Conservation (phyloP, 306 rosid species). For the Styphnolobium japonicum region DNA sequence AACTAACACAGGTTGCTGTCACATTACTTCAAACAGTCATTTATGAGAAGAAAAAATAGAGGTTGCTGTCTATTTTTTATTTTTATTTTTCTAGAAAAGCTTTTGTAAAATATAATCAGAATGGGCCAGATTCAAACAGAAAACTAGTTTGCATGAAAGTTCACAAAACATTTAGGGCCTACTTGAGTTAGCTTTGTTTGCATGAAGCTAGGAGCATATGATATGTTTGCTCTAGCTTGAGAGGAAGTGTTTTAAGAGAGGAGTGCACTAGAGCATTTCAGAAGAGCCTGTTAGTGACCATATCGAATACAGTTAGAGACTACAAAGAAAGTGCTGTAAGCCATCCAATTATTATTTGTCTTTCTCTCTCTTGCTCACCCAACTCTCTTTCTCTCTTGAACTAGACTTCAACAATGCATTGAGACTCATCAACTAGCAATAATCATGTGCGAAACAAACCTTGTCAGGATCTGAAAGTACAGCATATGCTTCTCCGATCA, state of each 20-base stretch:
- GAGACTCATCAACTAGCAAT: background rate
- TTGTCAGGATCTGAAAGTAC: constrained; percentile 53
- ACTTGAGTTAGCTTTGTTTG: too few species aligned
- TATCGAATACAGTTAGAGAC: background rate
- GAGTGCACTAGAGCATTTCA: background rate
- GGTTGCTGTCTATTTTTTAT: too few species aligned
- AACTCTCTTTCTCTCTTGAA: background rate
- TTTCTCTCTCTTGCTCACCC: background rate
- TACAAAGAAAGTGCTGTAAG: too few species aligned
- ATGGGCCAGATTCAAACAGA: background rate
- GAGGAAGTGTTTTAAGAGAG: background rate
- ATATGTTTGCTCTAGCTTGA: too few species aligned
- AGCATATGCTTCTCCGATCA: too few species aligned
- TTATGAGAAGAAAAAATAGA: too few species aligned
- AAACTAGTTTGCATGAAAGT: background rate
- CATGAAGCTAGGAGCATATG: too few species aligned
- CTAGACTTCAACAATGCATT: background rate
- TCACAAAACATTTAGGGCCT: background rate
- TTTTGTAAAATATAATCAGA: background rate
- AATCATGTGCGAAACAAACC: constrained; percentile 24
- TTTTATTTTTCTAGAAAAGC: background rate
- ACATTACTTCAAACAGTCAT: too few species aligned
- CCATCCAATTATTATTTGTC: background rate
- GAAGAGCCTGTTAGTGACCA: background rate
- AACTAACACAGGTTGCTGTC: background rate